Evolutionary conservation across 768 basidiomycete genomes (phyloP), one percentile per base, ranked within the genome.

Genomic region (Mycena chlorophos): DNA sequence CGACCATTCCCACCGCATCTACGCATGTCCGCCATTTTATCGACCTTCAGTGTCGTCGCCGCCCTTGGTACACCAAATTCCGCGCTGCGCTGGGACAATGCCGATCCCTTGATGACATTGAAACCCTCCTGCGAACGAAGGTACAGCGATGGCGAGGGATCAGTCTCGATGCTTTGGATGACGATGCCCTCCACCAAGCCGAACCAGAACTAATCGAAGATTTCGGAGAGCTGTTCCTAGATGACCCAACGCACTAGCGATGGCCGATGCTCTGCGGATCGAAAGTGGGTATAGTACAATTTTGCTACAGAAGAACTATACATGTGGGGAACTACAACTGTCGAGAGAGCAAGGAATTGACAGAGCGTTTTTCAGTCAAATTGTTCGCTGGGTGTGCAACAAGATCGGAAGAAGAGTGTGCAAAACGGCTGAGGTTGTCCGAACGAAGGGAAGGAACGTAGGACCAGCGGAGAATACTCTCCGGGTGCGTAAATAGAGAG

Each of bases 1-100:
- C 79, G 16, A 67, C 79, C 3, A 58, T 87, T 14, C 55, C 77
- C 52, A 78, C 76, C 12, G 69, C 86, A 2, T 82, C 82, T 68
- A 78, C 81, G 3, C 89, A 91, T 64, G 73, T 91, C 54, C 75
- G 82, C 43, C 84, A 86, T 68, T 82, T 90, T 52, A 67, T 90
- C 51, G 83, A 82, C 65, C 82, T 82, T 64, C 85, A 88, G 68
- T 87, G 54, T 54, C 70, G 66, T 52, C 77, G 84, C 51, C 75
- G 76, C 27, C 72, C 81, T 27, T 86, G 84, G 84, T 84, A 78
- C 65, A 62, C 70, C 17, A 81, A 80, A 61, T 85, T 87, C 68
- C 77, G 81, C 51, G 58, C 74, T 52, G 73, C 74, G 4, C 57
- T 87, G 54, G 66, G 66, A 39, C 66, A 62, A 22, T 80, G 81